Evolutionary conservation across 768 basidiomycete species (phyloP).

Genomic region (Erythrobasidium yunnanense): DNA sequence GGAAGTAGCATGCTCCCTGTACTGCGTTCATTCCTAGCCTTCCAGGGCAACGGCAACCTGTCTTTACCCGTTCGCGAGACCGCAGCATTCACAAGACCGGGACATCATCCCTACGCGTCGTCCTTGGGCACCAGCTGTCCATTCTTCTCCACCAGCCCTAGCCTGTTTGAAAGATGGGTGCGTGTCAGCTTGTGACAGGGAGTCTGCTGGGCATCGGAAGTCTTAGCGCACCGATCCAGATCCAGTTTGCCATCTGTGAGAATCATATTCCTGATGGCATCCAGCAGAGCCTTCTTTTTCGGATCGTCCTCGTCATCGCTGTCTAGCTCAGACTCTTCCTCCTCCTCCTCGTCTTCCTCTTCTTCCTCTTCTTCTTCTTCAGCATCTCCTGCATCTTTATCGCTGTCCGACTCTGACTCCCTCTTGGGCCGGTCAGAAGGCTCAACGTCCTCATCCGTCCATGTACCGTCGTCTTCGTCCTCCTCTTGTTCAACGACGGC

Average conservation of each 20-base stretch:
- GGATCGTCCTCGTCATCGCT: slow-evolving; percentile 25
- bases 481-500: background rate
- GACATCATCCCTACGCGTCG: too few species aligned
- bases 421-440: background rate
- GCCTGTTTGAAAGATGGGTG: background rate
- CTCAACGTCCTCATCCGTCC: slow-evolving; percentile 27
- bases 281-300: slow-evolving; percentile 8
- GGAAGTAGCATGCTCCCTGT: too few species aligned
- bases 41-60: too few species aligned
- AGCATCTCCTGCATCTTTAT: background rate
- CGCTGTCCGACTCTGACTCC: background rate
- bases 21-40: too few species aligned
- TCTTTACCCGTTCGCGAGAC: too few species aligned
- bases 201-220: background rate
- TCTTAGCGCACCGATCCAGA: slow-evolving; percentile 5
- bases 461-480: slow-evolving; percentile 5
- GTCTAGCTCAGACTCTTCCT: slow-evolving; percentile 23
- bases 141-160: slow-evolving; percentile 25
- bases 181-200: background rate
- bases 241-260: slow-evolving; percentile 19
- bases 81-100: too few species aligned
- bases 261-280: slow-evolving; percentile 13
- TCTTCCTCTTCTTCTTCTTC: background rate
- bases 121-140: slow-evolving; percentile 24
- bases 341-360: background rate